A percentile compares a stretch with the other conserved stretches of the same genome.
Conservation (phyloP, 805 yeast genomes). For the Diddensiella transvaalensis region DNA sequence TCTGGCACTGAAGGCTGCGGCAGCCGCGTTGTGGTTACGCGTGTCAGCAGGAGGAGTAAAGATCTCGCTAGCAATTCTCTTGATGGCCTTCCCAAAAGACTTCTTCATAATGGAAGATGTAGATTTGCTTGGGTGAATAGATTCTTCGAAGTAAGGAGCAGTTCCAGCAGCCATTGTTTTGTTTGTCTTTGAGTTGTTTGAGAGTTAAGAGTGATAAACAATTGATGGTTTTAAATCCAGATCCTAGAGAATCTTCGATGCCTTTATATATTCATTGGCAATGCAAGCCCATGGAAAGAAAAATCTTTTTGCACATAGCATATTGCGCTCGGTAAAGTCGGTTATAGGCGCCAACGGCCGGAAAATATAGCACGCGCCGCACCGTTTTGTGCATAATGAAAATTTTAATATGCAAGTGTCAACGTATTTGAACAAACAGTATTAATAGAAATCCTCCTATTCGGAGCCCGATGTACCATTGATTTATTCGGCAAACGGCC, state of each 20-base stretch:
- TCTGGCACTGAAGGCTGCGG: neutral
- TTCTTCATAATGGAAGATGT: conserved; percentile 9
- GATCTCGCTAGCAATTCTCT: conserved; percentile 8
- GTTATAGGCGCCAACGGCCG: neutral
- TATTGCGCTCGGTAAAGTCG: too few species aligned
- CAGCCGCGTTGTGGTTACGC: neutral
- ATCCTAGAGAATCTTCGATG: neutral
- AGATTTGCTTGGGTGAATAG: conserved; percentile 5
- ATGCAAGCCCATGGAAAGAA: neutral
- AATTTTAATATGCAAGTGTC: neutral
- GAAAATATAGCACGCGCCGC: neutral
- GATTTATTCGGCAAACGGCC: too few species aligned
- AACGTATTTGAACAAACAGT: too few species aligned
- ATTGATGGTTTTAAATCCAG: too few species aligned
- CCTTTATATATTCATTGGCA: neutral
- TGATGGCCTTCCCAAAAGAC: conserved; percentile 9
- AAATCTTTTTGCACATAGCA: too few species aligned
- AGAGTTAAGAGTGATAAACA: too few species aligned
- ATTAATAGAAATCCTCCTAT: too few species aligned
- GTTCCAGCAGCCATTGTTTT: neutral
- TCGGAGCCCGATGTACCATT: too few species aligned
- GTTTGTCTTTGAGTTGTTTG: neutral
- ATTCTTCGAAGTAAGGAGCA: neutral
- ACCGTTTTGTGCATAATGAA: neutral
- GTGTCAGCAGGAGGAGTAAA: conserved; percentile 7